Evolutionary conservation across 257 asterid genomes (phyloP), one percentile per base, ranked within the genome.

Genomic region (Scutellaria minor): DNA sequence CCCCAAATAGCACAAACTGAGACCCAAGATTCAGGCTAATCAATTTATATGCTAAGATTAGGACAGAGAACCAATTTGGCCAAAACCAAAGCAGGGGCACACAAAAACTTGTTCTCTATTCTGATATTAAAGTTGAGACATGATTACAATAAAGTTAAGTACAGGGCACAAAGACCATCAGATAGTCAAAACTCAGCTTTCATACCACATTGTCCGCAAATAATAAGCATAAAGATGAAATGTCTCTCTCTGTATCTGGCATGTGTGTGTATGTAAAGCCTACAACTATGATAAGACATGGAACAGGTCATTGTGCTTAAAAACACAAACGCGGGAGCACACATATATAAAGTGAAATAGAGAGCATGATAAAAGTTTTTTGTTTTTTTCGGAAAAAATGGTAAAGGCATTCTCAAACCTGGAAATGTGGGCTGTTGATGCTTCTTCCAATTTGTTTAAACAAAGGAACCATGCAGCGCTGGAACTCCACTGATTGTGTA

Each of bases 371-470:
- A 44, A 54, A 58, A 56, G 56, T 66, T 74, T 59, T 56, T 27
- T n/a, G n/a, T n/a, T 27, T 27, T 27, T 27, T 1, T 1, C 3
- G 35, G 35, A 31, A 64, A 52, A 11, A 75, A 56, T 15, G 37
- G 2, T 1, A 31, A 31, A 45, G 55, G 70, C 18, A n/a, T 24
- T 71, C 75, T 41, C 68, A 12, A 68, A 93, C 98, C 96, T 93
- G 98, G 80, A 93, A 91, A 78, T 93, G 98, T 14, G 93, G 85
- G 80, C 98, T 93, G 75, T 87, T 88, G 81, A 93, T 84, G 82
- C 98, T 82, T 74, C 87, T 80, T 64, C 85, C 97, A 72, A 93
- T 83, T 82, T 85, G 97, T 75, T 86, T 84, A 73, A 91, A 91
- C 73, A 93, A 86, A 9, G 98, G 97, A 78, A 89, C 91, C 89